Evolutionary conservation across 225 moss, liverwort and hornwort species (phyloP).

Genomic region (Marchantia polymorpha): DNA sequence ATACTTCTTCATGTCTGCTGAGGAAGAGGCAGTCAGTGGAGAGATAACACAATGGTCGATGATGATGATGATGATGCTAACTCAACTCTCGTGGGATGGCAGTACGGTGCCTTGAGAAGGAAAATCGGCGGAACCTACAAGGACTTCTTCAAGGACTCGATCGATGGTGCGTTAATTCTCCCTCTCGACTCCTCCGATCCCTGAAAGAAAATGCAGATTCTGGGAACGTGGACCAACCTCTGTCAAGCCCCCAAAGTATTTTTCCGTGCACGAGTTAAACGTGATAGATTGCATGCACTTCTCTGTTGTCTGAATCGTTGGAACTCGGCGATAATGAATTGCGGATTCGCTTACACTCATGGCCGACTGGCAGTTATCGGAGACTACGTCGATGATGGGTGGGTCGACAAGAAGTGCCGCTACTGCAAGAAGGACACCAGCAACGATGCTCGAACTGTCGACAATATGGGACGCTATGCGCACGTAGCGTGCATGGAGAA

Average conservation of each 20-base stretch:
- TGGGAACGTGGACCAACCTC: too few species aligned
- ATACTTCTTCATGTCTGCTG: neutral
- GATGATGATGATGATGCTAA: too few species aligned
- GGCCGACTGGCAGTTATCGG: slow-evolving; percentile 57
- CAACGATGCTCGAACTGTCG: slow-evolving; percentile 52
- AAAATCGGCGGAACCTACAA: slow-evolving; percentile 83
- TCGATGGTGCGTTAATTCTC: slow-evolving; percentile 55
- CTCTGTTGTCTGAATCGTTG: too few species aligned
- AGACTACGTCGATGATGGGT: slow-evolving; percentile 93
- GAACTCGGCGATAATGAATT: too few species aligned
- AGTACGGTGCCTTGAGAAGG: slow-evolving; percentile 92
- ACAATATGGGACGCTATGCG: slow-evolving; percentile 72
- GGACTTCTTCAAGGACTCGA: slow-evolving; percentile 89
- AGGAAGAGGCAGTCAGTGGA: neutral
- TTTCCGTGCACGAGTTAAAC: too few species aligned
- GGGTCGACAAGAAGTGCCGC: slow-evolving; percentile 88
- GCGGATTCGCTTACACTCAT: too few species aligned
- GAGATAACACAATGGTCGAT: neutral
- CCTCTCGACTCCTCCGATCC: neutral
- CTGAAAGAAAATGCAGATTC: too few species aligned
- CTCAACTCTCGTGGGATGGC: slow-evolving; percentile 10
- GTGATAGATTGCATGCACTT: too few species aligned
- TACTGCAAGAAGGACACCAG: slow-evolving; percentile 81
- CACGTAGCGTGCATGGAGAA: slow-evolving; percentile 80
- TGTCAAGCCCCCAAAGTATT: too few species aligned